Conservation (phyloP, 2,329 filamentous ascomycete genomes). For the Saccharata proteae region DNA sequence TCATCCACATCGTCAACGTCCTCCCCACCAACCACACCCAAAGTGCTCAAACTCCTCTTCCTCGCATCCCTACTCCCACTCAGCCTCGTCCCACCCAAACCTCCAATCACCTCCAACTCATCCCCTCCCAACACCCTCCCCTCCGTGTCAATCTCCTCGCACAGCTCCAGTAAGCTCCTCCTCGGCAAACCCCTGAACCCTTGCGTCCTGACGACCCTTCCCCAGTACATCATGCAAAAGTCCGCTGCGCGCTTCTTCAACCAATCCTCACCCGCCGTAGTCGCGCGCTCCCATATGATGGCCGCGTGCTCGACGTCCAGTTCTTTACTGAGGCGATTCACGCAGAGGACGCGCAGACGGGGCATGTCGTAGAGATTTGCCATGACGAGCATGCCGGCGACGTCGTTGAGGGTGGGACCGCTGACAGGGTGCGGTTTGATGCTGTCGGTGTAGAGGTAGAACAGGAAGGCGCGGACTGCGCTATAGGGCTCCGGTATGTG, state of each 20-base stretch:
- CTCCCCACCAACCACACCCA: constrained; percentile 25
- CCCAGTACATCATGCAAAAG: constrained; percentile 92
- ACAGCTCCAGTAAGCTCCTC: constrained; percentile 73
- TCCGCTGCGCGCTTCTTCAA: constrained; percentile 74
- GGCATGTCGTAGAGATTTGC: constrained; percentile 97
- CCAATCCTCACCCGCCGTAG: constrained; percentile 85
- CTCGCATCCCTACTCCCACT: constrained; percentile 23
- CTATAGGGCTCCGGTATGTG: constrained; percentile 94
- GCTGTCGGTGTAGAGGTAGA: constrained; percentile 93
- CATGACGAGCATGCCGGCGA: constrained; percentile 92
- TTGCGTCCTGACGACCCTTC: constrained; percentile 76
- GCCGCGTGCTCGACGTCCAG: constrained; percentile 91
- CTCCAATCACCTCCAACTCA: constrained; percentile 55
- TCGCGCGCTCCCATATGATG: constrained; percentile 90
- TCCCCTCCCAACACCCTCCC: constrained; percentile 84
- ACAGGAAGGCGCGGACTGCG: constrained; percentile 86
- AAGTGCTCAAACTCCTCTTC: constrained; percentile 30
- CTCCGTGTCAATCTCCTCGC: constrained; percentile 85
- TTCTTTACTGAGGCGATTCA: constrained; percentile 80
- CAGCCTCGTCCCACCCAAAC: constrained; percentile 35
- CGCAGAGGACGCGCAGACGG: constrained; percentile 77
- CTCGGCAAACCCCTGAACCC: constrained; percentile 75
- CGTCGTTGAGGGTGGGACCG: constrained; percentile 59
- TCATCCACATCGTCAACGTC: constrained; percentile 32
- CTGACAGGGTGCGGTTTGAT: constrained; percentile 42